Base-by-base conservation (phyloP, 78 protist species). In the Dictyostelium capitatum region DNA sequence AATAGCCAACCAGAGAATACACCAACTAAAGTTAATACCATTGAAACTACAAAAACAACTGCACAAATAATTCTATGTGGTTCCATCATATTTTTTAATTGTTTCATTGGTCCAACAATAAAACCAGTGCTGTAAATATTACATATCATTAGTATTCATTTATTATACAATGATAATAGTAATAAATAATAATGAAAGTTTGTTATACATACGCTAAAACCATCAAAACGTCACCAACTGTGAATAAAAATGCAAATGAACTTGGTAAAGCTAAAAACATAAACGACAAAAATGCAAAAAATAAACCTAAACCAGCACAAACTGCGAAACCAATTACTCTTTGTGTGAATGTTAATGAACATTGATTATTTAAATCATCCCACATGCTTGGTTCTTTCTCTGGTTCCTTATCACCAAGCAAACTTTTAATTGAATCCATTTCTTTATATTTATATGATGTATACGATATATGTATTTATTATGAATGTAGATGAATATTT, bases 371-470 rank as follows among this genome's bases (percentile, higher is more conserved):
- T 14, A 87, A 43, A 25, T 87, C 85, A 47, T 87, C 92, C 92
- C 92, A 87, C 12, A 87, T 41, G 20, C 65, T 30, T 74, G 14
- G 80, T 15, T 87, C 92, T 12, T 87, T 56, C 14, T 84, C 51
- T 41, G 70, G 80, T 37, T 87, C 57, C 23, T 74, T 48, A 48
- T 87, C 48, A 15, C 92, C 92, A 54, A 87, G 64, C n/a, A 87
- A 87, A 77, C 92, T 87, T 28, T 87, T 87, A 50, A 87, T 87
- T 51, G 92, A 87, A 37, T 87, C 92, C 92, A 87, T 87, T 56
- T 14, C 8, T 59, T 2, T 37, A n/a, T 37, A 1, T 37, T 37
- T 37, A 37, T 37, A 2, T 37, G 43, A 37, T 37, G 43, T 59
- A 53, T 53, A 8, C 1, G 14, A 51, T 53, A 53, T 53, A 14